phyloP scores from a whole-genome alignment of 2,329 filamentous ascomycete genomes.

The Plectosphaerella plurivora region DNA sequence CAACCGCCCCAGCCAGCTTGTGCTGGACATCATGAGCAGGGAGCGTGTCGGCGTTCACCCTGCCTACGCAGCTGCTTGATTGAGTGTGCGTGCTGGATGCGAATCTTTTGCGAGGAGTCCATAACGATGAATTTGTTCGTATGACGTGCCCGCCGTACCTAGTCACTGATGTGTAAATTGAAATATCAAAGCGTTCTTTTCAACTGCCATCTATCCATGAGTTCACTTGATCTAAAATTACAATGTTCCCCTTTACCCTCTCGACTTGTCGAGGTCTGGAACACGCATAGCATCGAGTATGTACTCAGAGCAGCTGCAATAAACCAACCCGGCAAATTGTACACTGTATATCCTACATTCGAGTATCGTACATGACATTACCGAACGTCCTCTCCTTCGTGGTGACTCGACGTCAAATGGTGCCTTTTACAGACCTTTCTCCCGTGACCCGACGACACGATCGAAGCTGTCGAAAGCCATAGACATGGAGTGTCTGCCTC shows the following conservation, averaged over 20 bases:
- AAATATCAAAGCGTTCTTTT: not conserved
- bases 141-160: not conserved
- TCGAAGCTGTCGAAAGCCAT: constrained; percentile 57
- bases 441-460: constrained; percentile 47
- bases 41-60: constrained; percentile 89
- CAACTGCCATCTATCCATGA: no score
- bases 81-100: no score
- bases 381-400: not conserved
- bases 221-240: not conserved
- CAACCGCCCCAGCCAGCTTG: constrained; percentile 79
- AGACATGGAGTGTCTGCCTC: constrained; percentile 63
- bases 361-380: not conserved
- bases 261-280: no score
- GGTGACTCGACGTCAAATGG: not conserved
- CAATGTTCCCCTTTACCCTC: no score
- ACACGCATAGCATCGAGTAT: no score
- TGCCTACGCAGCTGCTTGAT: constrained; percentile 41
- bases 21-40: constrained; percentile 88
- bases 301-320: no score
- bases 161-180: no score
- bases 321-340: no score
- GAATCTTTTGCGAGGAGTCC: not conserved
- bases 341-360: not conserved
- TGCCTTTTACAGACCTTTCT: constrained; percentile 37
- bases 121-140: not conserved